Base-by-base conservation (phyloP, 2,329 filamentous ascomycete species). In the Tothia fuscella region DNA sequence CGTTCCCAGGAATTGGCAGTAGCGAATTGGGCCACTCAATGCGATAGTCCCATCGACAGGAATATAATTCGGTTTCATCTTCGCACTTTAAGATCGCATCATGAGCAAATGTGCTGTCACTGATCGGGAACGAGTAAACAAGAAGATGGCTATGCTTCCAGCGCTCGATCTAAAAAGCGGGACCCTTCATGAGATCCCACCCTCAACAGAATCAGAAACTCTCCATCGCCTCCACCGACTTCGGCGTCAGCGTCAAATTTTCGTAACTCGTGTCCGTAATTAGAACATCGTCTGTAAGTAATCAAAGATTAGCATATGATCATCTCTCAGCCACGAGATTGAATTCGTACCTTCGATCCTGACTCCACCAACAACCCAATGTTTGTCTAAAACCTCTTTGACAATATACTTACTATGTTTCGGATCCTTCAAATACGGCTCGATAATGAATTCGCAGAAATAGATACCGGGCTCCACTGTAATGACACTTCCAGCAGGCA, bases 401-500 rank as follows among this genome's bases (percentile, higher is more conserved):
- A 88, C 71, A 53, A 91, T 79, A 51, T 74, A 82, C 45, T 69
- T 67, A 29, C 68, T 65, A 55, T 81, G 76, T 43, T 66, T 62
- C 45, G 74, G 68, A 39, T 71, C 66, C 51, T 81, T 67, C 55
- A 83, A 74, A 55, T 78, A 80, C 16, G 74, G 73, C 62, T 85
- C 73, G 46, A 88, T 73, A 48, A 83, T 86, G 42, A 76, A 79
- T 26, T 72, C 69, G 56, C 78, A 80, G 61, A 88, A 88, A 59
- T 88, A 88, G 29, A 80, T 78, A 16, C 91, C 91, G 10, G 91
- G 91, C 66, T 98, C 91, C 29, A 96, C 89, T 0, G 91, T 98
- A 41, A 98, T 79, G 19, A 98, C 85, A 38, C 80, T 80, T 6
- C 82, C 81, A 1, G 78, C 80, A 0, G 86, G 85, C 36, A 95